Evolutionary conservation across 371 early-diverging fungal genomes (phyloP).

Genomic region (Funneliformis caledonium): DNA sequence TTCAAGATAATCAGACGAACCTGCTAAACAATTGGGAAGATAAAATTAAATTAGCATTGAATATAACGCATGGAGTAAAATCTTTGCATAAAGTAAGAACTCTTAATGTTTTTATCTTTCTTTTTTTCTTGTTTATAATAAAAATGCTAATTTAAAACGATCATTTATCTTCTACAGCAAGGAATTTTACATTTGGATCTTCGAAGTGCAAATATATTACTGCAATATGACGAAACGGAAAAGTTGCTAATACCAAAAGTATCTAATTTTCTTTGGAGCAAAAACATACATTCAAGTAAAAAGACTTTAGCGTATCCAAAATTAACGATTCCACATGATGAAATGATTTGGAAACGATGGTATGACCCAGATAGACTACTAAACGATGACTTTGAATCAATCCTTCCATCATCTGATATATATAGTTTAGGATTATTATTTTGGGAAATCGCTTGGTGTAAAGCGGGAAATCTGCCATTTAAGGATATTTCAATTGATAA

Average conservation of each 20-base stretch:
- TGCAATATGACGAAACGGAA: not conserved
- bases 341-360: not conserved
- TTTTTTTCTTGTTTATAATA: not conserved
- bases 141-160: not conserved
- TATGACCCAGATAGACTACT: not conserved
- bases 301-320: not conserved
- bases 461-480: not conserved
- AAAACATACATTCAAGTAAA: not conserved
- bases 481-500: not conserved
- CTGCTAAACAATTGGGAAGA: not conserved
- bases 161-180: not conserved
- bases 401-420: not conserved
- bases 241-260: not conserved
- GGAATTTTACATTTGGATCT: constrained; percentile 8
- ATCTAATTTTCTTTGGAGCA: constrained; percentile 16
- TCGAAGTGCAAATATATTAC: not conserved
- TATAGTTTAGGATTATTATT: constrained; percentile 9
- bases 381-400: not conserved
- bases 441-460: constrained; percentile 2
- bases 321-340: not conserved
- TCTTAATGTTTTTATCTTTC: not conserved
- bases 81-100: constrained; percentile 8
- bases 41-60: not conserved
- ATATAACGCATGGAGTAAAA: not conserved
- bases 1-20: not conserved